Evolutionary conservation across 768 basidiomycete species (phyloP).

Genomic region (Lactifluus subvellereus): DNA sequence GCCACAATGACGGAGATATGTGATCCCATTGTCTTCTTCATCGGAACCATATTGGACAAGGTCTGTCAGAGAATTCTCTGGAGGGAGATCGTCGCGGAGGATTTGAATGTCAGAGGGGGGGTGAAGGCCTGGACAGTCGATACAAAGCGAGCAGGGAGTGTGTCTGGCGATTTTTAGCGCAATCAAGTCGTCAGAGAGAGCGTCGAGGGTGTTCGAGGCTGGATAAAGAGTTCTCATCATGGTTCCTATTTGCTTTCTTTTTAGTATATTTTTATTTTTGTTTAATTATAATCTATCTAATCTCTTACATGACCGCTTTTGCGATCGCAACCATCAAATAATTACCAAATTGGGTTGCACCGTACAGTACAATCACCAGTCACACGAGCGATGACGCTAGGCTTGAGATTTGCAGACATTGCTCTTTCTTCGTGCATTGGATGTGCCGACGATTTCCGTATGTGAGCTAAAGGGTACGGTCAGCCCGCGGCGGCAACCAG

Average conservation of each 20-base stretch:
- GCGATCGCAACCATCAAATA: no score
- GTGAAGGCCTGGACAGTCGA: constrained; percentile 61
- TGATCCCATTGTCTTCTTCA: constrained; percentile 49
- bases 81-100: constrained; percentile 44
- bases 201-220: constrained; percentile 44
- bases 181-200: constrained; percentile 45
- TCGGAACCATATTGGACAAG: constrained; percentile 67
- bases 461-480: no score
- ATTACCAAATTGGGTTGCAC: no score
- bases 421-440: no score
- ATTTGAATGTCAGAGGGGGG: constrained; percentile 56
- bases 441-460: no score
- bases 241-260: constrained; percentile 3
- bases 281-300: not conserved
- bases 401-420: no score
- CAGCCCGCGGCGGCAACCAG: no score
- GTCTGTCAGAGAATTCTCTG: constrained; percentile 44
- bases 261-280: not conserved
- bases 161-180: constrained; percentile 82
- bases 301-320: not conserved
- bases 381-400: no score
- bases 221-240: constrained; percentile 67
- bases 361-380: no score
- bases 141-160: constrained; percentile 61
- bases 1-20: constrained; percentile 55